These are phyloP conservation scores for Chrysoporthe puriensis DNA, from an alignment of 2,329 filamentous ascomycete species.

Conservation along the genomic window DNA sequence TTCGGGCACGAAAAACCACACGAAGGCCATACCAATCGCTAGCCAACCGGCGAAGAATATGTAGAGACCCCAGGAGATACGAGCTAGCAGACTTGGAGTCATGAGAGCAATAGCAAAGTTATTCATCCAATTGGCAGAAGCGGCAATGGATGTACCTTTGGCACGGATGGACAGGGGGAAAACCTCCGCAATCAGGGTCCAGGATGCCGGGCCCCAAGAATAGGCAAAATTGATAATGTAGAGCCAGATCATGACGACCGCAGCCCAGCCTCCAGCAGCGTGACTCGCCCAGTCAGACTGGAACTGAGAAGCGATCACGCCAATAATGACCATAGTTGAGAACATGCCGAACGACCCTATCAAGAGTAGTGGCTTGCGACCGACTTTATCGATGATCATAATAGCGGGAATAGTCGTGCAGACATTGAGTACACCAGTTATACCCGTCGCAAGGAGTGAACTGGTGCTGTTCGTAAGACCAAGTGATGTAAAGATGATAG, in stretches of 20 bases:
- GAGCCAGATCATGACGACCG: constrained; percentile 24
- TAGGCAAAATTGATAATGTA: constrained; percentile 22
- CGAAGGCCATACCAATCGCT: constrained; percentile 55
- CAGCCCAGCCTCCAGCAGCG: constrained; percentile 11
- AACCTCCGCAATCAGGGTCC: constrained; percentile 35
- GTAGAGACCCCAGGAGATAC: constrained; percentile 59
- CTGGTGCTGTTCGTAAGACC: constrained; percentile 53
- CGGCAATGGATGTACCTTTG: constrained; percentile 41
- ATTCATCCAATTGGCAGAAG: constrained; percentile 42
- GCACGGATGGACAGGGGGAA: constrained; percentile 42
- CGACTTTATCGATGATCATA: neutral
- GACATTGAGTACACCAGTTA: constrained; percentile 59
- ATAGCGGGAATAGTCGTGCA: constrained; percentile 35
- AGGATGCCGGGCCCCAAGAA: constrained; percentile 8
- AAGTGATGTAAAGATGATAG: too few relatives aligned
- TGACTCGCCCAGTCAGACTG: constrained; percentile 12
- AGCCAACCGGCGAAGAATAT: constrained; percentile 61
- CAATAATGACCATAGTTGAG: constrained; percentile 31
- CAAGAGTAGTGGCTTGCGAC: constrained; percentile 27
- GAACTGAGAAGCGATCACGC: constrained; percentile 33
- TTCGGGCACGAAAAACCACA: constrained; percentile 61
- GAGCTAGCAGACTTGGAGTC: constrained; percentile 25
- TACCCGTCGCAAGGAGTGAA: constrained; percentile 59
- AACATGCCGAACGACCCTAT: constrained; percentile 28
- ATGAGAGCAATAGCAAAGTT: constrained; percentile 43